phyloP scores from a whole-genome alignment of 2,329 filamentous ascomycete genomes.

The Nemania sp. region DNA sequence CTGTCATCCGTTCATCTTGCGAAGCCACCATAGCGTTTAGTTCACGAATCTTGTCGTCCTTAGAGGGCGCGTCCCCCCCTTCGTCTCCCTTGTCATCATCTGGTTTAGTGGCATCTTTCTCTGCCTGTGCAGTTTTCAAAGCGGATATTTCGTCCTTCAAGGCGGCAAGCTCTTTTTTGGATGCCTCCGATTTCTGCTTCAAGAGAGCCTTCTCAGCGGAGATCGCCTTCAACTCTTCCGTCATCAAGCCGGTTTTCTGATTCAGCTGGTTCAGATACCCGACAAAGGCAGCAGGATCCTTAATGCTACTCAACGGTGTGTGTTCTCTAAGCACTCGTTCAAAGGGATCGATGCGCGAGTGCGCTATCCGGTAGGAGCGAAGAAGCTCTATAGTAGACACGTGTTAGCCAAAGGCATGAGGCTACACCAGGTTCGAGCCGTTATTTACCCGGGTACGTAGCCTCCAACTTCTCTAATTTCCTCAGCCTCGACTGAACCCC shows the following conservation, averaged over 20 bases:
- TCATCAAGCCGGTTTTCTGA: slow-evolving; percentile 88
- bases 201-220: slow-evolving; percentile 83
- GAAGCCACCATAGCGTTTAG: slow-evolving; percentile 80
- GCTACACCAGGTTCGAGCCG: background rate
- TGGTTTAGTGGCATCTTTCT: slow-evolving; percentile 34
- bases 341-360: slow-evolving; percentile 93
- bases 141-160: slow-evolving; percentile 73
- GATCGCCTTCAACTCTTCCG: slow-evolving; percentile 91
- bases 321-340: slow-evolving; percentile 91
- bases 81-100: slow-evolving; percentile 44
- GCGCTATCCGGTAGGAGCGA: slow-evolving; percentile 90
- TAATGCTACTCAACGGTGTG: slow-evolving; percentile 89
- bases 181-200: slow-evolving; percentile 80
- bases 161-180: slow-evolving; percentile 71
- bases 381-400: slow-evolving; percentile 73
- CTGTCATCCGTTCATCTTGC: slow-evolving; percentile 76
- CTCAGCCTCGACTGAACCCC: slow-evolving; percentile 82
- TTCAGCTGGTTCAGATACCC: slow-evolving; percentile 92
- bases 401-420: slow-evolving; percentile 26
- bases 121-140: slow-evolving; percentile 53
- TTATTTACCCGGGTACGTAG: slow-evolving; percentile 81
- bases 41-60: slow-evolving; percentile 86
- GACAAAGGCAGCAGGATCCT: slow-evolving; percentile 83
- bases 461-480: slow-evolving; percentile 90
- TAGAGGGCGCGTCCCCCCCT: slow-evolving; percentile 88